Conservation (phyloP, 2,329 filamentous ascomycete species). For the Chrysoporthe cubensis region DNA sequence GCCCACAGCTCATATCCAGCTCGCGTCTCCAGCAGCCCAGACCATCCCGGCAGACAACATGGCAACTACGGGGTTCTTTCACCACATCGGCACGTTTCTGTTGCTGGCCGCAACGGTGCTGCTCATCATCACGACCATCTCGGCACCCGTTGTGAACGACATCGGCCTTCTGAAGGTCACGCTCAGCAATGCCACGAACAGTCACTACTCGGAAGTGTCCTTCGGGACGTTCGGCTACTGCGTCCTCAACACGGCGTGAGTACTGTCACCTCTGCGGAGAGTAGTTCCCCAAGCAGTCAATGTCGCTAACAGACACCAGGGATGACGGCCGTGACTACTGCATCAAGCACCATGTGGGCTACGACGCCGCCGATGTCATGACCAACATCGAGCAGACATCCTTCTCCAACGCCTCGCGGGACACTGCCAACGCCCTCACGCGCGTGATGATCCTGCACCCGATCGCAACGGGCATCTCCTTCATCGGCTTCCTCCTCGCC, state of each 20-base stretch:
- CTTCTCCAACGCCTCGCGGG: conserved; percentile 48
- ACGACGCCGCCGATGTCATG: conserved; percentile 56
- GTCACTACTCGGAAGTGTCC: conserved; percentile 43
- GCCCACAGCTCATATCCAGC: neutral
- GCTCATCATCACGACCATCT: conserved; percentile 61
- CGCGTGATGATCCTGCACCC: conserved; percentile 66
- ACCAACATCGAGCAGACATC: conserved; percentile 40
- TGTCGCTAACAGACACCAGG: conserved; percentile 18
- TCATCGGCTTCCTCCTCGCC: conserved; percentile 62
- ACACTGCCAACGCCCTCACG: conserved; percentile 55
- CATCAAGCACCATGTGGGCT: conserved; percentile 55
- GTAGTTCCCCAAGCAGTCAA: neutral
- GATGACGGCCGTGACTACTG: conserved; percentile 49
- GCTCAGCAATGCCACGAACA: conserved; percentile 43
- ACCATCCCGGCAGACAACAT: conserved; percentile 39
- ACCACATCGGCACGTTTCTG: conserved; percentile 62
- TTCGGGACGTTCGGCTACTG: conserved; percentile 69
- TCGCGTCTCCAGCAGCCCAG: neutral
- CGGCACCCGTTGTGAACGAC: conserved; percentile 60
- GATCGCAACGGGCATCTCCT: conserved; percentile 59
- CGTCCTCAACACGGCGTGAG: conserved; percentile 34
- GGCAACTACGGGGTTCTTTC: conserved; percentile 54
- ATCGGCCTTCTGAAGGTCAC: conserved; percentile 58
- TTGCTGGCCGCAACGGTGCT: conserved; percentile 59
- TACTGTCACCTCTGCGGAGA: neutral